phyloP scores from a whole-genome alignment of 2,329 filamentous ascomycete species.

The Fusarium humuli region DNA sequence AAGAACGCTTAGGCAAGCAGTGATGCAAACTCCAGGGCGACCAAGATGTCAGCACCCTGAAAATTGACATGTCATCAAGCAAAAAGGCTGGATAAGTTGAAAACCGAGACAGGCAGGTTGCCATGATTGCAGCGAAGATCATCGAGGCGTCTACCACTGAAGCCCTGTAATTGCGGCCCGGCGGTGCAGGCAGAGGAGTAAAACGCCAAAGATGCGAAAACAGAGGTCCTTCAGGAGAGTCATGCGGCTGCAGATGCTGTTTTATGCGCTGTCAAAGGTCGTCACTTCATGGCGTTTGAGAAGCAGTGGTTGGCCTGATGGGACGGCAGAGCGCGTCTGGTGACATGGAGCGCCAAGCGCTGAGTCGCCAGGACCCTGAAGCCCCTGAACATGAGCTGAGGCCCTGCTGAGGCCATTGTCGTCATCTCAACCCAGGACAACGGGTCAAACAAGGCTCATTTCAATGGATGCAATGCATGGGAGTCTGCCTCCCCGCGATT shows the following conservation, averaged over 20 bases:
- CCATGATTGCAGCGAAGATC: constrained; percentile 27
- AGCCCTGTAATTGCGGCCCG: constrained; percentile 9
- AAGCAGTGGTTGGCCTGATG: constrained; percentile 34
- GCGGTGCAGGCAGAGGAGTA: constrained; percentile 29
- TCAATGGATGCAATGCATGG: background rate
- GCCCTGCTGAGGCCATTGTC: constrained; percentile 35
- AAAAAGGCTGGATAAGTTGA: constrained; percentile 31
- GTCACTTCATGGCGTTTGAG: constrained; percentile 23
- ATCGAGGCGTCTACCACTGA: constrained; percentile 7
- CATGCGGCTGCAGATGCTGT: constrained; percentile 42
- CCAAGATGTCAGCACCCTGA: constrained; percentile 12
- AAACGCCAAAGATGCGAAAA: constrained; percentile 36
- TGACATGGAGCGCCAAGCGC: constrained; percentile 39
- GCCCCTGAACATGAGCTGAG: constrained; percentile 41
- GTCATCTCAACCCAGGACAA: constrained; percentile 6
- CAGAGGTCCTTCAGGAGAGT: constrained; percentile 25
- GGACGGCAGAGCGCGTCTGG: constrained; percentile 38
- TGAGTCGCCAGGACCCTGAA: constrained; percentile 41
- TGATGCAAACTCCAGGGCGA: constrained; percentile 25
- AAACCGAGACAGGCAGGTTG: constrained; percentile 31
- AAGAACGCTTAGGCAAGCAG: constrained; percentile 10
- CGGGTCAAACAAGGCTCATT: constrained; percentile 31
- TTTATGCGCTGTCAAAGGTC: constrained; percentile 46
- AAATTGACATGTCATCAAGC: constrained; percentile 40
- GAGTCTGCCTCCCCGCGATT: constrained; percentile 7